Evolutionary conservation across 371 early-diverging fungal genomes (phyloP), one percentile per base, ranked within the genome.

Genomic region (Mortierella sp.): DNA sequence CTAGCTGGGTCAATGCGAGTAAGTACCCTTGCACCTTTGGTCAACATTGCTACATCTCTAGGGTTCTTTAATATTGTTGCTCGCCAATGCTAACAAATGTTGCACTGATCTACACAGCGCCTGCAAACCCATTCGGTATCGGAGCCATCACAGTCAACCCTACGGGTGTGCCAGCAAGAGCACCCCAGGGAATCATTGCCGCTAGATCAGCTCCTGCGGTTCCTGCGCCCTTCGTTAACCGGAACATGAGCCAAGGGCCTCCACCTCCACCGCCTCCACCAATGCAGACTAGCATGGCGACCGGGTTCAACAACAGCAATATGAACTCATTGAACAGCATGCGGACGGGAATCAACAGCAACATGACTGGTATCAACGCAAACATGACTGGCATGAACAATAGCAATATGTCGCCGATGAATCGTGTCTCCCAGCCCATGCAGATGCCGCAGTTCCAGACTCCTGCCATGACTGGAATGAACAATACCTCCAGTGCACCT

Each of bases 71-170:
- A n/a, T n/a, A n/a, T n/a, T n/a, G n/a, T 34, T 34, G 14, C 37
- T 34, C 37, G 14, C 4, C 37, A 34, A 43, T 44, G 46, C 11
- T 4, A 52, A 17, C 23, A 5, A 21, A n/a, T 26, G 28, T 52
- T n/a, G n/a, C n/a, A n/a, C n/a, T n/a, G n/a, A n/a, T n/a, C n/a
- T n/a, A n/a, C n/a, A 34, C 56, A 82, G 84, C 84, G 0, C 83
- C 85, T 12, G 76, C 83, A 17, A 85, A 87, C 51, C 87, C 87
- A 37, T 87, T 87, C 50, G 87, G 87, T 12, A 69, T 76, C 19
- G 76, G 76, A 30, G 69, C 76, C 15, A 69, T 76, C 49, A 44
- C 70, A 53, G 62, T 76, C 53, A 76, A 69, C 41, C 70, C 70
- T 23, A 69, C 70, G 19, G 76, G 70, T 46, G 43, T 47, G 8